Base-by-base conservation (phyloP, 768 basidiomycete species). In the Collybia nuda region DNA sequence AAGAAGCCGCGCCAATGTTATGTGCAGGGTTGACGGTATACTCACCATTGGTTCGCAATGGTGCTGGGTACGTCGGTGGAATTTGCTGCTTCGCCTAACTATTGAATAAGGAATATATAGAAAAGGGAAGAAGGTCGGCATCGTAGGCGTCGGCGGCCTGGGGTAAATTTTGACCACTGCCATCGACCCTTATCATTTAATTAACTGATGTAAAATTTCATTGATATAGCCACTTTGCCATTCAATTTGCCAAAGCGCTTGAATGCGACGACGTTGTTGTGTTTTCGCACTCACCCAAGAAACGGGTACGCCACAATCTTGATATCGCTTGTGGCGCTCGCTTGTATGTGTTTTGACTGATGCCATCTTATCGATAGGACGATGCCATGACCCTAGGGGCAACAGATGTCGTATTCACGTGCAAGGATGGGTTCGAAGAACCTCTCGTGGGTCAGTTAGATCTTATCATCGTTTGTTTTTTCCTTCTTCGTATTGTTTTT, bases 121-220 rank as follows among this genome's bases (percentile, higher is more conserved):
- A 0, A 79, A 81, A 0, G 84, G 84, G 39, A 83, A 81, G 68
- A 76, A 75, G 53, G 80, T 88, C 55, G 86, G 84, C 38, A 66
- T 88, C 40, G 70, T 87, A 52, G 85, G 86, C 39, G 76, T 88
- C 29, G 85, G 85, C 36, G 84, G 84, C 21, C 68, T 86, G 17
- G 79, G 78, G 69, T 69, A 44, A 32, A 59, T 17, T 7, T 41
- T 19, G 1, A 2, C 2, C 6, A 26, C 1, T 11, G 1, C 18
- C 1, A 18, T 17, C 43, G 35, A 42, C 14, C 28, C 28, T 28
- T 28, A 28, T 5, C 32, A 3, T 36, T 26, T 3, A 26, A 23
- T 11, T 17, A 2, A 22, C 2, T 46, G 32, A 46, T 15, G 11
- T 38, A 28, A 32, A 32, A 6, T 12, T 26, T 35, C 6, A 23